A percentile compares a stretch with the other conserved stretches of the same genome.
Conservation (phyloP, 768 basidiomycete species). For the Peribolospora baueri region DNA sequence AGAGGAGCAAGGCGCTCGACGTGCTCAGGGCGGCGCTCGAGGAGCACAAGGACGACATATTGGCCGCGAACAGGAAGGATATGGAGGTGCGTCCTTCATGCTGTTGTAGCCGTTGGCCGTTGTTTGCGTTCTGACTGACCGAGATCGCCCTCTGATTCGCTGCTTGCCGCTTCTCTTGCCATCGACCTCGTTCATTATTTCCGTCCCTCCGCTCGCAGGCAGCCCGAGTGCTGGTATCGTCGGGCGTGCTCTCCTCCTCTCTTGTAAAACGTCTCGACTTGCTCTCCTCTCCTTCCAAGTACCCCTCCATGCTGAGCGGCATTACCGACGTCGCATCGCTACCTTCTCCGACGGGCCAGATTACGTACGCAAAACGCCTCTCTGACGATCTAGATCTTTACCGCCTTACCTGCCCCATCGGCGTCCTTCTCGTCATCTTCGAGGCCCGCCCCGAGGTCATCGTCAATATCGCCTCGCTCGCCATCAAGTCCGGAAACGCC, state of each 20-base stretch:
- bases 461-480: slow-evolving; percentile 83
- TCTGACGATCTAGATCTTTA: slow-evolving; percentile 72
- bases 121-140: neutral
- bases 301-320: slow-evolving; percentile 81
- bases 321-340: slow-evolving; percentile 63
- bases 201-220: too few species aligned
- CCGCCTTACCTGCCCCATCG: slow-evolving; percentile 86
- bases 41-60: slow-evolving; percentile 37
- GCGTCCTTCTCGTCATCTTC: slow-evolving; percentile 85
- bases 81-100: neutral
- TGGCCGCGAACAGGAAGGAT: slow-evolving; percentile 19
- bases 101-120: neutral
- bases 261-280: slow-evolving; percentile 66
- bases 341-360: slow-evolving; percentile 60
- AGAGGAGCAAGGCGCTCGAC: neutral
- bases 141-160: neutral
- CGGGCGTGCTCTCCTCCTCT: slow-evolving; percentile 34
- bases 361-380: slow-evolving; percentile 71
- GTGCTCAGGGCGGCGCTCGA: slow-evolving; percentile 45
- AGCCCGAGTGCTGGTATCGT: too few species aligned
- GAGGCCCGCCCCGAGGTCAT: slow-evolving; percentile 94
- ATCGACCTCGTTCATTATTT: neutral
- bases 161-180: neutral
- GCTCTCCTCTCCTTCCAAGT: slow-evolving; percentile 44
- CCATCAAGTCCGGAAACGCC: slow-evolving; percentile 92